A percentile compares a stretch with the other conserved stretches of the same genome.
Conservation (phyloP, 2,329 filamentous ascomycete species). For the Grosmannia huntii region DNA sequence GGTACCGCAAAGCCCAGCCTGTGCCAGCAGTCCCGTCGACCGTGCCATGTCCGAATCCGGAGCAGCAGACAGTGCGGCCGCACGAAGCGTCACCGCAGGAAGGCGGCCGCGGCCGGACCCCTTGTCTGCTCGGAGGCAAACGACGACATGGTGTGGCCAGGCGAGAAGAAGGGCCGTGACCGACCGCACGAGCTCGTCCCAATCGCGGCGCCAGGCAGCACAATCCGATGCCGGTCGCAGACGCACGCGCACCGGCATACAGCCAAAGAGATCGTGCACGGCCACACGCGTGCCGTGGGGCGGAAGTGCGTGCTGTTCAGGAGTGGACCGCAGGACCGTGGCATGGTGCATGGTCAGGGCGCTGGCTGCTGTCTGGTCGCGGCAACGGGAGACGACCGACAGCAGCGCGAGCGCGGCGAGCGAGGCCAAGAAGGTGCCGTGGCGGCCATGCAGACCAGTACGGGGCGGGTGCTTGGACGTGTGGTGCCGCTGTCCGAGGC, state of each 20-base stretch:
- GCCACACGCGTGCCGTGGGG: slow-evolving; percentile 62
- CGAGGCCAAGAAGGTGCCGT: slow-evolving; percentile 67
- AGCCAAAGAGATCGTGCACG: slow-evolving; percentile 74
- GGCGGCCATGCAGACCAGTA: slow-evolving; percentile 45
- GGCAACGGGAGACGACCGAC: slow-evolving; percentile 60
- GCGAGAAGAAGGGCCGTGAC: slow-evolving; percentile 57
- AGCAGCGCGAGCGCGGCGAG: slow-evolving; percentile 65
- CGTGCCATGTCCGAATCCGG: slow-evolving; percentile 12
- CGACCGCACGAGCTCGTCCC: slow-evolving; percentile 46
- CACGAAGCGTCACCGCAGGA: slow-evolving; percentile 8
- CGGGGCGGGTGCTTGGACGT: slow-evolving; percentile 57
- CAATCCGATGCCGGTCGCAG: slow-evolving; percentile 44
- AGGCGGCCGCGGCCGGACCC: slow-evolving; percentile 26
- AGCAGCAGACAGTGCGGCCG: neutral
- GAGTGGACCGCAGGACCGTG: slow-evolving; percentile 40
- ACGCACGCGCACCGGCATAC: slow-evolving; percentile 82
- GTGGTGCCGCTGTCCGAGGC: slow-evolving; percentile 60
- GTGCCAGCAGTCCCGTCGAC: slow-evolving; percentile 44
- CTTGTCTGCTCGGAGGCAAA: slow-evolving; percentile 44
- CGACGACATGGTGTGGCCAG: slow-evolving; percentile 43
- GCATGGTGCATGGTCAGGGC: slow-evolving; percentile 60
- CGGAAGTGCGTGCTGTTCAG: slow-evolving; percentile 36
- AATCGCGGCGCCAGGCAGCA: slow-evolving; percentile 37
- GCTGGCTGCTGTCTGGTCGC: slow-evolving; percentile 45
- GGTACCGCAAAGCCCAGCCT: slow-evolving; percentile 49